phyloP scores from a whole-genome alignment of 495 filamentous ascomycete genomes.

The Physcia stellaris region DNA sequence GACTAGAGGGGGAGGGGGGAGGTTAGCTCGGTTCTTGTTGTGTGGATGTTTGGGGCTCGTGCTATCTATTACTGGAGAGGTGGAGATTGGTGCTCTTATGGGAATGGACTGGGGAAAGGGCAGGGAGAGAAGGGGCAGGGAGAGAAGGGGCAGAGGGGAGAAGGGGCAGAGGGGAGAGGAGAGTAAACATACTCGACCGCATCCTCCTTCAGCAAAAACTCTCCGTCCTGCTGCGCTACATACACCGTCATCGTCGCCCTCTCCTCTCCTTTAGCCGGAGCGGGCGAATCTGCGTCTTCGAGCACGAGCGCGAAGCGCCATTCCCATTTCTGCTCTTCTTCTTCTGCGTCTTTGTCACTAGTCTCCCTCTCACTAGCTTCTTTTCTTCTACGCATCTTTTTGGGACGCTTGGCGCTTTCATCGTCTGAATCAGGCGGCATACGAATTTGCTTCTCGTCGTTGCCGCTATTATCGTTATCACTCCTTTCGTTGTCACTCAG shows the following conservation, averaged over 20 bases:
- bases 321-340: slow-evolving; percentile 38
- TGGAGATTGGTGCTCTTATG: too few species aligned
- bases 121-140: slow-evolving; percentile 1
- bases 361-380: neutral
- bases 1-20: slow-evolving; percentile 23
- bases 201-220: slow-evolving; percentile 50
- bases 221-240: slow-evolving; percentile 50
- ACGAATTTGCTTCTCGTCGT: neutral
- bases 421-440: slow-evolving; percentile 7
- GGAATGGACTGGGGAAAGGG: too few species aligned
- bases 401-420: slow-evolving; percentile 9
- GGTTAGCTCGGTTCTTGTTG: too few species aligned
- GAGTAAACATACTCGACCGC: slow-evolving; percentile 47
- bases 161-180: neutral
- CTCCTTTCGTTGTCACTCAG: too few species aligned
- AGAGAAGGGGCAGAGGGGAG: neutral
- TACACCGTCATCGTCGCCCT: slow-evolving; percentile 44
- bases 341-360: slow-evolving; percentile 7
- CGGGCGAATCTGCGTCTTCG: slow-evolving; percentile 36
- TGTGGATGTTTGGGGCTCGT: too few species aligned
- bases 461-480: slow-evolving; percentile 5
- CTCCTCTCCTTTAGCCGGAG: slow-evolving; percentile 16
- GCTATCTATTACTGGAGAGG: too few species aligned
- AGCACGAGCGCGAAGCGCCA: slow-evolving; percentile 69
- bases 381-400: neutral